Conservation (phyloP, 2,329 filamentous ascomycete species). For the Fusarium praegraminearum region DNA sequence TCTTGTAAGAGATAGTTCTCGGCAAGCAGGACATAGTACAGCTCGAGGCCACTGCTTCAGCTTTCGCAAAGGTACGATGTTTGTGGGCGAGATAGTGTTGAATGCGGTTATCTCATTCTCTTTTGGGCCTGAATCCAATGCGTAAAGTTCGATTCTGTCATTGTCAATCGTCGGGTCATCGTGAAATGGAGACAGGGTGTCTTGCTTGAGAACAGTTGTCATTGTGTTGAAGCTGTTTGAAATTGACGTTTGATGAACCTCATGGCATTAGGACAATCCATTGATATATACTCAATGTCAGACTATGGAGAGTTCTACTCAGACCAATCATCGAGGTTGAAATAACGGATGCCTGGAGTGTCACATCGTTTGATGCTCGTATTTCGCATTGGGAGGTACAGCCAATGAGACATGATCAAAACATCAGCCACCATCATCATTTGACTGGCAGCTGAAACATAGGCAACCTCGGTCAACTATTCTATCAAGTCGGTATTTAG, state of each 20-base stretch:
- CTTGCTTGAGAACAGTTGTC: conserved; percentile 10
- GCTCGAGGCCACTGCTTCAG: conserved; percentile 42
- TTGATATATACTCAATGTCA: conserved; percentile 1
- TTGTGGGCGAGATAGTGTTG: conserved; percentile 34
- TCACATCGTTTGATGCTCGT: conserved; percentile 14
- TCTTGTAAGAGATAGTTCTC: conserved; percentile 38
- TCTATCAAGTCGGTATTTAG: background rate
- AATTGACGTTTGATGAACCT: no score
- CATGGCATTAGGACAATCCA: no score
- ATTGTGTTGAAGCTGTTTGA: background rate
- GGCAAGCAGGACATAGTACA: conserved; percentile 39
- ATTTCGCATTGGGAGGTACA: conserved; percentile 23
- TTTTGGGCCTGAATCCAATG: background rate
- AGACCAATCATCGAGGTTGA: background rate
- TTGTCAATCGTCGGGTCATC: background rate
- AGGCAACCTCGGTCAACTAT: background rate
- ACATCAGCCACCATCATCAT: conserved; percentile 18
- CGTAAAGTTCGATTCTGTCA: conserved; percentile 27
- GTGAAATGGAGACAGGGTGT: background rate
- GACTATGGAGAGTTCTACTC: background rate
- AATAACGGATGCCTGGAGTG: conserved; percentile 20
- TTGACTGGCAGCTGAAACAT: background rate
- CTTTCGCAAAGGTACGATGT: conserved; percentile 35
- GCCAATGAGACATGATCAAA: conserved; percentile 13
- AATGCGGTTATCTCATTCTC: conserved; percentile 27